Percentiles rank a stretch among this genome's conserved stretches.
These are phyloP conservation scores for Ustilago loliicola DNA, from an alignment of 1,284 basidiomycete species.

Conservation along the genomic window DNA sequence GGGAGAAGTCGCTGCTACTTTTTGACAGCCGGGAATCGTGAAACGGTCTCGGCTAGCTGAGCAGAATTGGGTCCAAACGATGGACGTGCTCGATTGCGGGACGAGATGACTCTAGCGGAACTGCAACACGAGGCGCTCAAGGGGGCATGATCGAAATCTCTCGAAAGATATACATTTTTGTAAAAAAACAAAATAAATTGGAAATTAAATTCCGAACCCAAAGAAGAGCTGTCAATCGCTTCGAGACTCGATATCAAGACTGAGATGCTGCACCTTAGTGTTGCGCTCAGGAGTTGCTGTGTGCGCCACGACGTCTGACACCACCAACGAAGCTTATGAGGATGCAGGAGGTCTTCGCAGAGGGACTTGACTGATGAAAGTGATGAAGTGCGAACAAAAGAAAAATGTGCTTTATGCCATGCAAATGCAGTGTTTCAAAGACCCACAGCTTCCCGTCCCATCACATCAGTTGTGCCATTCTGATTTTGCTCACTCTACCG, in stretches of 20 bases:
- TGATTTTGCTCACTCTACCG: neutral
- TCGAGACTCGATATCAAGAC: neutral
- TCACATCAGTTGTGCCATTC: slow-evolving; percentile 2
- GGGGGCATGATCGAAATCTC: neutral
- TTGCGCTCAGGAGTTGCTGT: neutral
- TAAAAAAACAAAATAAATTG: neutral
- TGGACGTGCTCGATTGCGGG: neutral
- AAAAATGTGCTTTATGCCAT: too few relatives aligned
- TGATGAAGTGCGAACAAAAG: neutral
- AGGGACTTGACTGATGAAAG: neutral
- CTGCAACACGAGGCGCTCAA: neutral
- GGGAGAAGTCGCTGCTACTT: neutral
- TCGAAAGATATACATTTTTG: neutral
- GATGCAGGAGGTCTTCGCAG: slow-evolving; percentile 4
- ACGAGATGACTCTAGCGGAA: neutral
- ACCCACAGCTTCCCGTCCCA: neutral
- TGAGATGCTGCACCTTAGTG: neutral
- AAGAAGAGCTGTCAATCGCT: slow-evolving; percentile 1
- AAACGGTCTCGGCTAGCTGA: slow-evolving; percentile 5
- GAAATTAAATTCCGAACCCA: neutral
- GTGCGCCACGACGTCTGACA: neutral
- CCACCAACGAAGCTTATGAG: neutral
- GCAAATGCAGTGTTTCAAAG: neutral
- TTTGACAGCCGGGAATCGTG: slow-evolving; percentile 9
- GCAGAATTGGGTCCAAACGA: neutral